phyloP scores from a whole-genome alignment of 805 yeast species.

The Schizosaccharomyces japonicus region DNA sequence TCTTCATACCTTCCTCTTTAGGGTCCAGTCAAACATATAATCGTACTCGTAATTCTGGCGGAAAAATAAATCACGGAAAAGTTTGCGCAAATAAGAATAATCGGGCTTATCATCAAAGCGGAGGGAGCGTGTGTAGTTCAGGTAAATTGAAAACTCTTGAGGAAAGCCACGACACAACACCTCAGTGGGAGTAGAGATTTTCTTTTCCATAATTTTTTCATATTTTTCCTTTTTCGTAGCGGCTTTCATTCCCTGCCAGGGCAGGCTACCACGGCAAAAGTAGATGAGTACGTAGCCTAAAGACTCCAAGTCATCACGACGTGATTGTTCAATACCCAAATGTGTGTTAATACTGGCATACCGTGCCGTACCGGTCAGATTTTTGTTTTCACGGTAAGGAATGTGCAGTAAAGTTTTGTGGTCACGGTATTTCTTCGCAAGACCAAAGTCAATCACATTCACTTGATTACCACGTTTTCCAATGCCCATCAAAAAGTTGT shows the following conservation, averaged over 20 bases:
- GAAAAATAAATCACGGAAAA: slow-evolving; percentile 70
- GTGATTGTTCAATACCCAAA: slow-evolving; percentile 84
- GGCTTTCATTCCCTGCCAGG: slow-evolving; percentile 97
- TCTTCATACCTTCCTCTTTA: not conserved
- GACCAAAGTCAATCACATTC: slow-evolving; percentile 79
- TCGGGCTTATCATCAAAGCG: slow-evolving; percentile 94
- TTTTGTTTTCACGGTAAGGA: slow-evolving; percentile 88
- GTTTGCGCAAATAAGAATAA: slow-evolving; percentile 63
- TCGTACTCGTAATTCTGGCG: slow-evolving; percentile 79
- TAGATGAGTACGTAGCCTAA: slow-evolving; percentile 84
- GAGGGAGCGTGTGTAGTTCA: slow-evolving; percentile 70
- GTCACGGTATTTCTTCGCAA: slow-evolving; percentile 82
- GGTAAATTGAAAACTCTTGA: slow-evolving; percentile 62
- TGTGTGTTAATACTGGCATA: slow-evolving; percentile 90
- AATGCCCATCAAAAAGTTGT: slow-evolving; percentile 65
- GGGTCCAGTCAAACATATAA: slow-evolving; percentile 89
- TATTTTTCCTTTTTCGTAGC: slow-evolving; percentile 91
- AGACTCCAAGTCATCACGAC: slow-evolving; percentile 90
- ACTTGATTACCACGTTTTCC: slow-evolving; percentile 90
- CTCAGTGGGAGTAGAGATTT: slow-evolving; percentile 71
- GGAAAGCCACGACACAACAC: slow-evolving; percentile 80
- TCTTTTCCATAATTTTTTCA: slow-evolving; percentile 86
- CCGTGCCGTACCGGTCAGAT: slow-evolving; percentile 91
- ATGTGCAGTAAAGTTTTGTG: slow-evolving; percentile 85
- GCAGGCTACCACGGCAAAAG: slow-evolving; percentile 84